A percentile compares a stretch with the other conserved stretches of the same genome.
Conservation (phyloP, 106 monocot genomes). For the Apostasia ramifera region DNA sequence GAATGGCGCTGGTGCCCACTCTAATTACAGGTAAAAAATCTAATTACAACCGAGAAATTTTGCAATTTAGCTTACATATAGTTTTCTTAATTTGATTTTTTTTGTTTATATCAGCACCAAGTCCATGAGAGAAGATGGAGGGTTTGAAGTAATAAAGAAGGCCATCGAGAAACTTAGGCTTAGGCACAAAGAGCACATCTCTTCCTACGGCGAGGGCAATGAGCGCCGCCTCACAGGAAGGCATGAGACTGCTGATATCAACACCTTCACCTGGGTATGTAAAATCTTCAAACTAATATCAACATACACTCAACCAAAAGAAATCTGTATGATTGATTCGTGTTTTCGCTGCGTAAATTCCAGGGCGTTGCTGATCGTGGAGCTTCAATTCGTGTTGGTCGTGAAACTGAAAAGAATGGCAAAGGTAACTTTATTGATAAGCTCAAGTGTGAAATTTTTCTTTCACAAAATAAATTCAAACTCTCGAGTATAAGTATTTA, state of each 20-base stretch:
- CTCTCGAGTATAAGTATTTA: too few species aligned
- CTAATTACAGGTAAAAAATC: constrained; percentile 44
- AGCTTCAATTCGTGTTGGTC: constrained; percentile 47
- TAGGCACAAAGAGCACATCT: constrained; percentile 64
- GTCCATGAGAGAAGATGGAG: constrained; percentile 56
- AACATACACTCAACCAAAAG: neutral
- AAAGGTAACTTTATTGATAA: constrained; percentile 27
- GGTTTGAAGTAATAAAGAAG: constrained; percentile 45
- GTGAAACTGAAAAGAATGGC: constrained; percentile 45
- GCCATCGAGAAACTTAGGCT: constrained; percentile 61
- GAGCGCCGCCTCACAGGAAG: constrained; percentile 80
- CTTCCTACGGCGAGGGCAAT: constrained; percentile 81
- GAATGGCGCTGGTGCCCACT: constrained; percentile 62
- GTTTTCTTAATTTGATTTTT: neutral
- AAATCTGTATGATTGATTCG: neutral
- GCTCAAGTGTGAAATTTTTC: too few species aligned
- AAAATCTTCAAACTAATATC: neutral
- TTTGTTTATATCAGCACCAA: constrained; percentile 36
- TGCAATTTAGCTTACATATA: neutral
- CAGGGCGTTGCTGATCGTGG: constrained; percentile 57
- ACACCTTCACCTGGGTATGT: constrained; percentile 71
- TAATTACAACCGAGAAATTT: neutral
- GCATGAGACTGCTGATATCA: constrained; percentile 80
- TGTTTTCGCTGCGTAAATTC: neutral
- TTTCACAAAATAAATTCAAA: too few species aligned